Evolutionary conservation across 352 stramenopile species (phyloP), one percentile per base, ranked within the genome.

Genomic region (Globisporangium cederbergense): DNA sequence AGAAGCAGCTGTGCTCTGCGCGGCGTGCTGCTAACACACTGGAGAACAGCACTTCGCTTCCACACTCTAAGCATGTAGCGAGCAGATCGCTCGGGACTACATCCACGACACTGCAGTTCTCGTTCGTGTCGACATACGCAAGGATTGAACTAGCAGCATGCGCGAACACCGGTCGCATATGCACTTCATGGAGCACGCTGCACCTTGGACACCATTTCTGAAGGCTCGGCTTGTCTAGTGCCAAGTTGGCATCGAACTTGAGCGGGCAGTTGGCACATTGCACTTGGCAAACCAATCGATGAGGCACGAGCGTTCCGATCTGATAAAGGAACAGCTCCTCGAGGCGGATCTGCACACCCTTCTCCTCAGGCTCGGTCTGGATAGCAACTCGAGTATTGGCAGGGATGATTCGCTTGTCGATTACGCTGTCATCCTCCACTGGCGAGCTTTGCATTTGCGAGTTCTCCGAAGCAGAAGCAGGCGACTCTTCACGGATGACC

Each of bases 171-270:
- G 86, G 79, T 5, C 74, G 76, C 59, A 95, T 73, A 8, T 71
- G n/a, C 42, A 92, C 73, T 10, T 85, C 71, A 46, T 95, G 86
- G 47, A 89, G 78, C 25, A 78, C 68, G 58, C 84, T 93, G 70
- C 86, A 95, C 16, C 86, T 73, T 13, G 84, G 84, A 67, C 86
- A 95, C 86, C 86, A 95, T 58, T 91, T 89, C 25, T 86, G 84
- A 4, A 92, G 59, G 22, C 63, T 55, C 0, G 75, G 43, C 4
- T 68, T 64, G 25, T 84, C 67, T 16, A 95, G 74, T 6, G 68
- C 73, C 13, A 95, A 53, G 11, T 62, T 67, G 0, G 78, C 76
- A 46, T 91, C 81, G 64, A 95, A 92, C 54, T 80, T 79, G 25
- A 92, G 74, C 2, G 86, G 86, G 28, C 86, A 95, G 49, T 93